Evolutionary conservation across 164 flowering plant species (phyloP).

Genomic region (Platanus orientalis): DNA sequence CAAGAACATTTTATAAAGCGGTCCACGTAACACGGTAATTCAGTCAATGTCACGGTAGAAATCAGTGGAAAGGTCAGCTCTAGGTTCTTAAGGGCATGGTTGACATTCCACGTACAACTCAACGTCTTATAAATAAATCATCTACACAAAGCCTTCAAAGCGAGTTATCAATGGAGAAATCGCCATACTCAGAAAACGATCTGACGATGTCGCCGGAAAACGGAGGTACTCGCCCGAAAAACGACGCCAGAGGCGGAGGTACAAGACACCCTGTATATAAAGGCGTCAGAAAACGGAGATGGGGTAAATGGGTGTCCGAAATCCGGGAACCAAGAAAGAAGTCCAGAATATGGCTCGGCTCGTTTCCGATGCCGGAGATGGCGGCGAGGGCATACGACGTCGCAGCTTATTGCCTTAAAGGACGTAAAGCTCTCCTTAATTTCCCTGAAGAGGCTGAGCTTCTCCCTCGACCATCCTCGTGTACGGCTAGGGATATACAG

Average conservation of each 20-base stretch:
- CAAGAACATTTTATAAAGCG: too few species aligned
- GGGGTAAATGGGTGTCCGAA: slow-evolving; percentile 66
- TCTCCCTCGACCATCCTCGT: slow-evolving; percentile 39
- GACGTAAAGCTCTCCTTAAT: slow-evolving; percentile 43
- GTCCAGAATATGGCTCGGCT: too few species aligned
- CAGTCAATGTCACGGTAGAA: too few species aligned
- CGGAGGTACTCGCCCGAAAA: neutral
- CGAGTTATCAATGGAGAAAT: too few species aligned
- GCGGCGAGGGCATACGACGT: slow-evolving; percentile 59
- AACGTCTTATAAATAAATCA: too few species aligned
- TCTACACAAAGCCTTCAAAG: too few species aligned
- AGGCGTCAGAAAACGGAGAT: slow-evolving; percentile 49
- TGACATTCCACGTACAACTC: too few species aligned
- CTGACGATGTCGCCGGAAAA: neutral
- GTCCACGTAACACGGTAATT: too few species aligned
- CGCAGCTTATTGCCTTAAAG: slow-evolving; percentile 44
- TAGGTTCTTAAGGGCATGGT: too few species aligned
- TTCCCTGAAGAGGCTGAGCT: too few species aligned
- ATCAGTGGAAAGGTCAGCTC: too few species aligned
- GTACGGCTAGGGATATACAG: slow-evolving; percentile 44
- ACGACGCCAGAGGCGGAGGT: slow-evolving; percentile 5
- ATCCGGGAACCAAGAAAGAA: slow-evolving; percentile 55
- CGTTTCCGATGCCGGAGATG: slow-evolving; percentile 55
- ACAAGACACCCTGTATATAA: slow-evolving; percentile 45
- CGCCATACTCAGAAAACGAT: neutral